Conservation (phyloP, 2,329 filamentous ascomycete genomes). For the Aspergillus transmontanensis region DNA sequence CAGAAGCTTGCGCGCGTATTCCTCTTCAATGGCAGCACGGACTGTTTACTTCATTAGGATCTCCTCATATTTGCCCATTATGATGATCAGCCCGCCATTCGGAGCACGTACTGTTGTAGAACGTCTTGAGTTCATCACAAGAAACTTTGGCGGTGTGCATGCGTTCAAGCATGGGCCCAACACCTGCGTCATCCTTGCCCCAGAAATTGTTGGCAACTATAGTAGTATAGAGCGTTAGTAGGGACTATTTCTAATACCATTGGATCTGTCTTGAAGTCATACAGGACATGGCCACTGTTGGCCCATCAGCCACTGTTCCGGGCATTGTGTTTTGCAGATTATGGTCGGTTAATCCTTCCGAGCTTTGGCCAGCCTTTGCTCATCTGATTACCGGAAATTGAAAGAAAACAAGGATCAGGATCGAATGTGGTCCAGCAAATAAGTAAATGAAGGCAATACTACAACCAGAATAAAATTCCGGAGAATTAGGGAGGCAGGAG, state of each 20-base stretch:
- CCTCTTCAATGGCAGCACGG: slow-evolving; percentile 91
- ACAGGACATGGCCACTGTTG: slow-evolving; percentile 71
- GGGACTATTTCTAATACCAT: not conserved
- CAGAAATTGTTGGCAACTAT: slow-evolving; percentile 97
- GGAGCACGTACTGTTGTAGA: slow-evolving; percentile 74
- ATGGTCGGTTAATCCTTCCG: slow-evolving; percentile 20
- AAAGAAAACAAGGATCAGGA: slow-evolving; percentile 10
- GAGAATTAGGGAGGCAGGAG: slow-evolving; percentile 7
- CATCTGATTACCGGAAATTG: slow-evolving; percentile 24
- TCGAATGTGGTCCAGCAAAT: slow-evolving; percentile 5
- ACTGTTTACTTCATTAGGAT: slow-evolving; percentile 52
- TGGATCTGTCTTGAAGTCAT: slow-evolving; percentile 29
- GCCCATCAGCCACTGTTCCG: slow-evolving; percentile 62
- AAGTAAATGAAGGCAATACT: slow-evolving; percentile 4
- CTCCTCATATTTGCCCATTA: not conserved
- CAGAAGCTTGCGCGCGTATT: slow-evolving; percentile 88
- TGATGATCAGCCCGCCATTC: not conserved
- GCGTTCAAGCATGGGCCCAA: slow-evolving; percentile 85
- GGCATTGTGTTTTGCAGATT: slow-evolving; percentile 54
- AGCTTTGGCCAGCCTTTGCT: slow-evolving; percentile 43
- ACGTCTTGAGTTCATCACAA: slow-evolving; percentile 87
- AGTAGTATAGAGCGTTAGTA: not conserved
- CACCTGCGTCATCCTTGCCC: slow-evolving; percentile 98
- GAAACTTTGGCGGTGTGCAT: slow-evolving; percentile 95
- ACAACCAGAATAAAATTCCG: not conserved